Evolutionary conservation across 2,329 filamentous ascomycete genomes (phyloP).

Genomic region (Balansia obtecta): DNA sequence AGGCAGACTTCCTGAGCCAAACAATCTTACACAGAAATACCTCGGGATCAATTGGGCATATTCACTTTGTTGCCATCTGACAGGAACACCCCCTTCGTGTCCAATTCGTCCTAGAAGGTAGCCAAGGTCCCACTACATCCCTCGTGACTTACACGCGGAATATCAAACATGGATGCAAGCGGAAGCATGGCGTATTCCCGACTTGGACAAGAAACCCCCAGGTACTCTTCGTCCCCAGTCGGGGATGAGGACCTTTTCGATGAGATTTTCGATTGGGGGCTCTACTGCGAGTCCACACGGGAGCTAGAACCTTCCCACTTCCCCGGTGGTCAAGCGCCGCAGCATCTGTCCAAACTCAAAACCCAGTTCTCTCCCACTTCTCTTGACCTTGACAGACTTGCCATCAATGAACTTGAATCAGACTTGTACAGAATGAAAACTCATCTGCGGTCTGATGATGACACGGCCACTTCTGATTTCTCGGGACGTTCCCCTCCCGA

Average conservation of each 20-base stretch:
- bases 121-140: slow-evolving; percentile 29
- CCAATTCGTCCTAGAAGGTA: slow-evolving; percentile 23
- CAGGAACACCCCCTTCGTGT: slow-evolving; percentile 18
- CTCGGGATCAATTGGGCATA: slow-evolving; percentile 25
- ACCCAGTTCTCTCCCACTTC: slow-evolving; percentile 20
- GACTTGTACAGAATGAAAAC: slow-evolving; percentile 23
- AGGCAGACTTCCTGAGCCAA: slow-evolving; percentile 25
- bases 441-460: slow-evolving; percentile 21
- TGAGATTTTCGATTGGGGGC: slow-evolving; percentile 25
- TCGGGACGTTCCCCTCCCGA: slow-evolving; percentile 25
- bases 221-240: slow-evolving; percentile 22
- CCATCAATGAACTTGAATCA: slow-evolving; percentile 18
- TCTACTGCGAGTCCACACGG: slow-evolving; percentile 21
- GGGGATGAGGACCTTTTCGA: slow-evolving; percentile 23
- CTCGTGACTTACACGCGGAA: slow-evolving; percentile 27
- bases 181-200: slow-evolving; percentile 20
- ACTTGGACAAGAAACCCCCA: slow-evolving; percentile 24
- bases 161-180: slow-evolving; percentile 25
- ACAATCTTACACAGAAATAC: slow-evolving; percentile 26
- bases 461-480: slow-evolving; percentile 22
- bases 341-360: slow-evolving; percentile 22
- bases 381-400: slow-evolving; percentile 17
- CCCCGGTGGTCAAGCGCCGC: slow-evolving; percentile 16
- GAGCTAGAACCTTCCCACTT: slow-evolving; percentile 18
- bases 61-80: slow-evolving; percentile 27